phyloP scores from a whole-genome alignment of 768 basidiomycete species.

The Kwoniella mangroviensis region DNA sequence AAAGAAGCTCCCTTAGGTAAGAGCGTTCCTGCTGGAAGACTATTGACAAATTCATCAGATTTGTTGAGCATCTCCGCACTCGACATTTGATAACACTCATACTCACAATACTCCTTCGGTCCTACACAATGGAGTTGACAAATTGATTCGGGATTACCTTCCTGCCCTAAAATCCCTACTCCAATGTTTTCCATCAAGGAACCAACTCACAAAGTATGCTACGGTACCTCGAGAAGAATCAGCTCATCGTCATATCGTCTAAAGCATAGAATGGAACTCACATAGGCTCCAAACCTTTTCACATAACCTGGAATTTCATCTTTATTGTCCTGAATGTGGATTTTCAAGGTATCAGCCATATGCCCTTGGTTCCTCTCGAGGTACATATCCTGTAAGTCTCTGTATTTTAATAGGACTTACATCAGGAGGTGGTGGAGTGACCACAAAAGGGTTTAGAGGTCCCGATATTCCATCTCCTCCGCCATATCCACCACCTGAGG shows the following conservation, averaged over 20 bases:
- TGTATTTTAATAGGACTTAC: slow-evolving; percentile 18
- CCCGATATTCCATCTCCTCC: slow-evolving; percentile 34
- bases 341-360: background rate
- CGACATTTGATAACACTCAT: background rate
- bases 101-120: slow-evolving; percentile 53
- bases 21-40: slow-evolving; percentile 51
- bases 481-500: slow-evolving; percentile 18
- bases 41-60: background rate
- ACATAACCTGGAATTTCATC: slow-evolving; percentile 52
- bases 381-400: too few species aligned
- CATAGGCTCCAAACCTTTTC: slow-evolving; percentile 53
- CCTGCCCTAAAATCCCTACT: too few species aligned
- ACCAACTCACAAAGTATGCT: slow-evolving; percentile 50
- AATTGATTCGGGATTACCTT: background rate
- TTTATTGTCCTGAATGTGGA: slow-evolving; percentile 29
- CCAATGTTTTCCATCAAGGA: too few species aligned
- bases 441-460: slow-evolving; percentile 48
- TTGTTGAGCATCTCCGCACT: background rate
- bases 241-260: background rate
- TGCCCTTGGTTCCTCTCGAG: too few species aligned
- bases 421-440: slow-evolving; percentile 43
- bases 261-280: slow-evolving; percentile 24
- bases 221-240: background rate
- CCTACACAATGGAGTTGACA: slow-evolving; percentile 5
- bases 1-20: slow-evolving; percentile 51